Evolutionary conservation across 495 filamentous ascomycete species (phyloP).

Genomic region (Aspergillus leporis): DNA sequence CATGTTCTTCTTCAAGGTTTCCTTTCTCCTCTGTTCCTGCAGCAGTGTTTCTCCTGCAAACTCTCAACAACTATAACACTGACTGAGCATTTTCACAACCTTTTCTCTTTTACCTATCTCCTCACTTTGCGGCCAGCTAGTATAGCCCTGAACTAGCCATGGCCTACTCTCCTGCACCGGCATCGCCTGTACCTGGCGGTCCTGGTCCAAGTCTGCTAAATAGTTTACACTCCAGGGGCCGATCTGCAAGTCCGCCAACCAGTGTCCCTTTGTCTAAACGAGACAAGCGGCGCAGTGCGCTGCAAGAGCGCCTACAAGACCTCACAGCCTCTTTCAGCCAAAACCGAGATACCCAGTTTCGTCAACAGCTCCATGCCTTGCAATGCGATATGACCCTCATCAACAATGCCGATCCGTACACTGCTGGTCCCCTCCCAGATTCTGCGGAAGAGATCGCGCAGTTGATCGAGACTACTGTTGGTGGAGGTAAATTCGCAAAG

Average conservation of each 20-base stretch:
- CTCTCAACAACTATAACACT: neutral
- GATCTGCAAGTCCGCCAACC: slow-evolving; percentile 39
- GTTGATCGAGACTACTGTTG: slow-evolving; percentile 60
- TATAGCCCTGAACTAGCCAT: slow-evolving; percentile 23
- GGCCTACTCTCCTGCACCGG: slow-evolving; percentile 39
- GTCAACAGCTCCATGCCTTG: slow-evolving; percentile 82
- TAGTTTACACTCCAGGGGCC: slow-evolving; percentile 30
- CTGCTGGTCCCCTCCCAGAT: slow-evolving; percentile 69
- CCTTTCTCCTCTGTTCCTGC: slow-evolving; percentile 1
- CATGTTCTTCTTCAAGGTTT: slow-evolving; percentile 1
- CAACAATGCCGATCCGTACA: slow-evolving; percentile 77
- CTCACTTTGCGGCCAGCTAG: slow-evolving; percentile 15
- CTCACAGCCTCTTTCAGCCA: slow-evolving; percentile 74
- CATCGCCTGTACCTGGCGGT: slow-evolving; percentile 32
- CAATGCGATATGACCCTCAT: slow-evolving; percentile 90
- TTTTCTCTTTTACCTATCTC: neutral
- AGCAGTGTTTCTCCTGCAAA: slow-evolving; percentile 9
- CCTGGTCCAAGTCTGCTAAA: slow-evolving; percentile 24
- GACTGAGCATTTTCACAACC: neutral
- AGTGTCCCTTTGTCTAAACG: slow-evolving; percentile 66
- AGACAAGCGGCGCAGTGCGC: slow-evolving; percentile 79
- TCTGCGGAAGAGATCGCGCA: slow-evolving; percentile 64
- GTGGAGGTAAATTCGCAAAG: slow-evolving; percentile 52
- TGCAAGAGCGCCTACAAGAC: slow-evolving; percentile 72
- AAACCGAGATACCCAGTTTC: slow-evolving; percentile 81